Evolutionary conservation across 2,329 filamentous ascomycete genomes (phyloP).

Genomic region (Diaporthe citriasiana): DNA sequence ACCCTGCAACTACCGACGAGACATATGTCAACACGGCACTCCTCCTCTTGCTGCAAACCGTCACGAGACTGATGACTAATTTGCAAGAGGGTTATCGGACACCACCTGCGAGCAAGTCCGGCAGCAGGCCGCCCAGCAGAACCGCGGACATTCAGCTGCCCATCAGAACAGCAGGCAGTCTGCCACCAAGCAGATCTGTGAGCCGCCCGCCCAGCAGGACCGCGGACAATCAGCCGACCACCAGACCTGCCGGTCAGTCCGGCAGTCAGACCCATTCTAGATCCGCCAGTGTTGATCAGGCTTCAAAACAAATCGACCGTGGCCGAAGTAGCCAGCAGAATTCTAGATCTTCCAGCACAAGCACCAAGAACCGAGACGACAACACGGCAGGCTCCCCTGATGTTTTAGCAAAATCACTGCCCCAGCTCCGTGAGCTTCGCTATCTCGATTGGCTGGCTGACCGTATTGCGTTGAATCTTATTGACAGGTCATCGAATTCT

Average conservation of each 20-base stretch:
- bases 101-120: no score
- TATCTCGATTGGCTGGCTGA: not conserved
- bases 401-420: not conserved
- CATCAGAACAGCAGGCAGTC: no score
- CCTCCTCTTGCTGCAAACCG: not conserved
- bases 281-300: not conserved
- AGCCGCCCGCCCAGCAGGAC: not conserved
- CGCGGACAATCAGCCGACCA: no score
- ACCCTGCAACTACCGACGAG: not conserved
- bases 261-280: not conserved
- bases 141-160: no score
- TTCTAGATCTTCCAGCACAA: not conserved
- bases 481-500: not conserved
- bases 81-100: no score
- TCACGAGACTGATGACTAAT: not conserved
- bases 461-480: not conserved
- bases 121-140: no score
- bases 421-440: not conserved
- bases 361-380: not conserved
- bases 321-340: not conserved
- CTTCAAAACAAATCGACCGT: not conserved
- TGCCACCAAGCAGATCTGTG: not conserved
- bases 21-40: not conserved
- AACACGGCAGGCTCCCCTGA: not conserved
- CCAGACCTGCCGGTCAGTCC: not conserved